These are phyloP conservation scores for Ophioceras dolichostomum DNA, from an alignment of 2,329 filamentous ascomycete species.

Conservation along the genomic window DNA sequence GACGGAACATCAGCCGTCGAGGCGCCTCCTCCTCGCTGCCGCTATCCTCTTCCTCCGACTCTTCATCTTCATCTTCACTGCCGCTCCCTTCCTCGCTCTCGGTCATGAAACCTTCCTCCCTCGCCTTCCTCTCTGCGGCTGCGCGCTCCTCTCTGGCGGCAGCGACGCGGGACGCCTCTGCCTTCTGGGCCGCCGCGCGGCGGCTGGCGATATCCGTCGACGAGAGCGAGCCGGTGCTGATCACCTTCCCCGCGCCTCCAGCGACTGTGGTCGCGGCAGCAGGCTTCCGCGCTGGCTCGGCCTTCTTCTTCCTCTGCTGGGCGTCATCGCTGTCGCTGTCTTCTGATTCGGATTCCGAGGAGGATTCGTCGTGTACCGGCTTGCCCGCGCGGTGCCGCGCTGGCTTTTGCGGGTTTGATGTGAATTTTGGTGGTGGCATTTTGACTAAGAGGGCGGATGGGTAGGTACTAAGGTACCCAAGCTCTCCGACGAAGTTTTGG, in stretches of 20 bases:
- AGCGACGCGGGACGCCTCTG: neutral
- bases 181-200: neutral
- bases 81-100: slow-evolving; percentile 28
- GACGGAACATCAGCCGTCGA: slow-evolving; percentile 44
- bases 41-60: slow-evolving; percentile 26
- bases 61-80: slow-evolving; percentile 14
- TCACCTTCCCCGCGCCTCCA: slow-evolving; percentile 43
- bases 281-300: slow-evolving; percentile 8
- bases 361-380: slow-evolving; percentile 35
- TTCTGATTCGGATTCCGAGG: slow-evolving; percentile 28
- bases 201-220: slow-evolving; percentile 2
- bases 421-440: slow-evolving; percentile 69
- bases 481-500: neutral
- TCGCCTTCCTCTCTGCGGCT: slow-evolving; percentile 35
- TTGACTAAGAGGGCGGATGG: too few relatives aligned
- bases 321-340: slow-evolving; percentile 27
- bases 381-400: slow-evolving; percentile 82
- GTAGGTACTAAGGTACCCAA: too few relatives aligned
- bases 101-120: slow-evolving; percentile 52
- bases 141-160: slow-evolving; percentile 14
- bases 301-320: slow-evolving; percentile 11
- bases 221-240: slow-evolving; percentile 24
- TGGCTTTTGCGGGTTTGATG: slow-evolving; percentile 73
- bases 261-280: slow-evolving; percentile 45
- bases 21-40: slow-evolving; percentile 45